Conservation (phyloP, 2,329 filamentous ascomycete genomes). For the Xylaria sp. region DNA sequence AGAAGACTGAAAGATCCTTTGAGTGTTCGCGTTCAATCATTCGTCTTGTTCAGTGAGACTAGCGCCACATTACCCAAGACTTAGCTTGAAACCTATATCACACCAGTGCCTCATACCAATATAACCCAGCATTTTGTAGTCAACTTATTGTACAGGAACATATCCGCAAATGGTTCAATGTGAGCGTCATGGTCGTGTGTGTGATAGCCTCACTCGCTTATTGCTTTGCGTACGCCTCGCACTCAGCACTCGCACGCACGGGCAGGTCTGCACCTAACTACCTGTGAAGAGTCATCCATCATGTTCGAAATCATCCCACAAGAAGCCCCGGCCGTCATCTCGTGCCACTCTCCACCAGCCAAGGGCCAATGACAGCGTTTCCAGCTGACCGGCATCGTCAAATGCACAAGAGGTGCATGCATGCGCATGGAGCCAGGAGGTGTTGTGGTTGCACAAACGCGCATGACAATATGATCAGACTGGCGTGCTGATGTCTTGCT, state of each 20-base stretch:
- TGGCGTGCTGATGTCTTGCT: constrained; percentile 11
- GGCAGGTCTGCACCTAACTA: background rate
- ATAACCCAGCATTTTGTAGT: background rate
- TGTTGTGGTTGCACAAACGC: constrained; percentile 31
- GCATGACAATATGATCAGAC: constrained; percentile 28
- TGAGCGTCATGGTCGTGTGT: background rate
- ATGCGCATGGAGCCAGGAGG: constrained; percentile 36
- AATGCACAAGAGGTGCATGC: constrained; percentile 36
- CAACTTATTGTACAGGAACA: background rate
- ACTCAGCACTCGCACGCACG: background rate
- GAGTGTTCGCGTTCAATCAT: background rate
- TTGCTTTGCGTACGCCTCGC: background rate
- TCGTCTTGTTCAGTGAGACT: background rate
- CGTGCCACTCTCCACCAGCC: constrained; percentile 41
- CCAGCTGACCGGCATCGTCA: constrained; percentile 38
- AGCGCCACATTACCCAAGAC: constrained; percentile 2
- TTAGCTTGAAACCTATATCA: background rate
- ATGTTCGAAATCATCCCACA: constrained; percentile 26
- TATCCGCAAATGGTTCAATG: background rate
- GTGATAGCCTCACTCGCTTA: background rate
- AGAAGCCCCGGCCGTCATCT: constrained; percentile 23
- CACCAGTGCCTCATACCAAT: background rate
- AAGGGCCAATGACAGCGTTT: constrained; percentile 40
- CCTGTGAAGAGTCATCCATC: constrained; percentile 19
- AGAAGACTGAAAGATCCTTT: background rate